phyloP scores from a whole-genome alignment of 2,329 filamentous ascomycete genomes.

The Ceratocystis destructans region DNA sequence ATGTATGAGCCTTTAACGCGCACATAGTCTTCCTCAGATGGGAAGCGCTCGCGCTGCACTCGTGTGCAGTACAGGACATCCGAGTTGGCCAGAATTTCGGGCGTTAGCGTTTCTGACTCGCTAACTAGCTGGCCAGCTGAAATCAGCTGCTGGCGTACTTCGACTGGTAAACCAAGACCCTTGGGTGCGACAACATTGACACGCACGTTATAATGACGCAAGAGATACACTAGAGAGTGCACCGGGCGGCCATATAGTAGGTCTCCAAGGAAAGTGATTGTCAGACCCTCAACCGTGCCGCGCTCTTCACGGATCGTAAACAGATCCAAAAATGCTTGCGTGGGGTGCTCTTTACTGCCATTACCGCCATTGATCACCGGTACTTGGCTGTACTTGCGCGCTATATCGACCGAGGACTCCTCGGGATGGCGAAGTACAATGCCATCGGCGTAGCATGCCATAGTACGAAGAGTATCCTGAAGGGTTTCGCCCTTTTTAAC shows the following conservation, averaged over 20 bases:
- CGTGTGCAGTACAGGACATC: constrained; percentile 96
- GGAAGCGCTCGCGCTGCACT: constrained; percentile 91
- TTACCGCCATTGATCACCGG: constrained; percentile 97
- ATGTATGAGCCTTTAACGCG: constrained; percentile 76
- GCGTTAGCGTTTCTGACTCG: constrained; percentile 66
- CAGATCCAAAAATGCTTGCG: constrained; percentile 91
- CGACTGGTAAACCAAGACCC: constrained; percentile 59
- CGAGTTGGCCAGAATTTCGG: constrained; percentile 70
- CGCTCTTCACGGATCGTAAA: constrained; percentile 98
- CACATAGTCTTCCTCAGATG: constrained; percentile 68
- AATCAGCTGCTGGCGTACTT: constrained; percentile 59
- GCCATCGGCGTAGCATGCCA: constrained; percentile 88
- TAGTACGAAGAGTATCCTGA: constrained; percentile 82
- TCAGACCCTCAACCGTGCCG: constrained; percentile 86
- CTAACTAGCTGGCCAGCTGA: constrained; percentile 60
- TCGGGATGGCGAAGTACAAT: constrained; percentile 91
- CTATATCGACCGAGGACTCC: constrained; percentile 64
- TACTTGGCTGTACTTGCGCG: constrained; percentile 74
- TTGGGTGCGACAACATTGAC: constrained; percentile 83
- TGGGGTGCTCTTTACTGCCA: constrained; percentile 89
- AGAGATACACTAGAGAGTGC: constrained; percentile 85
- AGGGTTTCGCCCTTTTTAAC: constrained; percentile 90
- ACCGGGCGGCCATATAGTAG: constrained; percentile 87
- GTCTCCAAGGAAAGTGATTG: constrained; percentile 91
- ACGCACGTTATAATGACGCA: constrained; percentile 88